Evolutionary conservation across 495 filamentous ascomycete genomes (phyloP), one percentile per base, ranked within the genome.

Genomic region (Penicillium simplicissimum): DNA sequence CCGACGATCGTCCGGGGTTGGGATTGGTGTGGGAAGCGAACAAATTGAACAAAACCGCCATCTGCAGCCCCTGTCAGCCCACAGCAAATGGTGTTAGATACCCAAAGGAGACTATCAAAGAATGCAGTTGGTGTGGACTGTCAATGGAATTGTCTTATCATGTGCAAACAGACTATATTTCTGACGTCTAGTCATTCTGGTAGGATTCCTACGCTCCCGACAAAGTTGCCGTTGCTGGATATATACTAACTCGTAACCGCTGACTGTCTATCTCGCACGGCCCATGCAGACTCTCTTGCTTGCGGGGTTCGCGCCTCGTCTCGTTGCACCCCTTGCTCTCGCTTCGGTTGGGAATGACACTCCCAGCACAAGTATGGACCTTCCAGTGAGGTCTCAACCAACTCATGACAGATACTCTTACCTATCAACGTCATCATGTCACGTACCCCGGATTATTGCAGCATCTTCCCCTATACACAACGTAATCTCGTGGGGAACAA

Each of bases 11-110:
- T 51, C 54, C 31, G 34, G 49, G 48, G 34, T 54, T 61, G 14
- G 57, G 19, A 65, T 55, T 65, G 63, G 63, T 36, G 48, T 65
- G 19, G 34, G 55, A 66, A 66, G 59, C 59, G 63, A 66, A 28
- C 5, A 25, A 25, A 8, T 17, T 8, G 19, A 38, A n/a, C n/a
- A 48, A 60, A 64, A 57, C 57, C 57, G 57, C 58, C 47, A 13
- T 36, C 43, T 66, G 64, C 61, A 67, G 53, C 57, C 53, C 61
- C 64, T 59, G 61, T 67, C 61, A 63, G 60, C 64, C 57, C 45
- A 60, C 56, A 43, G 51, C 8, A 36, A 14, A 31, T 31, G 8
- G 25, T n/a, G 34, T 31, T 33, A 6, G 15, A 31, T 31, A 49
- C 23, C 28, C 28, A 31, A 31, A 3, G 28, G 28, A 31, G 6